Evolutionary conservation across 2,329 filamentous ascomycete species (phyloP).

Genomic region (Didymella sp.): DNA sequence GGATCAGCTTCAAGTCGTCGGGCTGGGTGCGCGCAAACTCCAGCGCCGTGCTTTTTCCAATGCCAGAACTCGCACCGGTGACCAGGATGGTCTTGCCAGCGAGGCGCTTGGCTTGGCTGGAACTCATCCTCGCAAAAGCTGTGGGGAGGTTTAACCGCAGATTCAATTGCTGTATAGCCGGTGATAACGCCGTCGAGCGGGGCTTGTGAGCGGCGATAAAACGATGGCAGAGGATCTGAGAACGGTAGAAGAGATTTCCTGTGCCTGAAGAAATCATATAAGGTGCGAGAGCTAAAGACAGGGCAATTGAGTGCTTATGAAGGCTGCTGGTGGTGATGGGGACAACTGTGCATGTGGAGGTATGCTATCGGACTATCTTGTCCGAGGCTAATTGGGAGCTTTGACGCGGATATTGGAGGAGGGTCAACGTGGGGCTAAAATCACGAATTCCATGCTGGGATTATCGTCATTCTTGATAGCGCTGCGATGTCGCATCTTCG

Average conservation of each 20-base stretch:
- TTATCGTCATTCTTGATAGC: slow-evolving; percentile 4
- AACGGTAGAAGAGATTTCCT: slow-evolving; percentile 11
- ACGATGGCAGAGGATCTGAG: slow-evolving; percentile 5
- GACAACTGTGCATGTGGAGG: slow-evolving; percentile 4
- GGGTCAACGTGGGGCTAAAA: background rate
- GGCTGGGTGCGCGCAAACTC: slow-evolving; percentile 91
- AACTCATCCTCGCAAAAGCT: slow-evolving; percentile 64
- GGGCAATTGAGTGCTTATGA: slow-evolving; percentile 11
- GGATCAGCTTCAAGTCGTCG: slow-evolving; percentile 78
- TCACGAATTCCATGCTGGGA: slow-evolving; percentile 13
- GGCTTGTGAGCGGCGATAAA: slow-evolving; percentile 1
- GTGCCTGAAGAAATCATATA: slow-evolving; percentile 17
- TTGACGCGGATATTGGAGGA: slow-evolving; percentile 3
- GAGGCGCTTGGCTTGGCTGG: slow-evolving; percentile 77
- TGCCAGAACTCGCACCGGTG: slow-evolving; percentile 92
- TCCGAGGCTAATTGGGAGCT: slow-evolving; percentile 16
- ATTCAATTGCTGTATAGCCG: slow-evolving; percentile 15
- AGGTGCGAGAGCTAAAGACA: slow-evolving; percentile 3
- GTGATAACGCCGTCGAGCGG: background rate
- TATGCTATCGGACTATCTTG: slow-evolving; percentile 3
- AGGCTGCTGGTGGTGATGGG: slow-evolving; percentile 7
- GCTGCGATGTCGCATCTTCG: slow-evolving; percentile 1
- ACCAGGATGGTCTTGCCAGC: slow-evolving; percentile 91
- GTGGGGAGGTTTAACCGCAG: slow-evolving; percentile 18
- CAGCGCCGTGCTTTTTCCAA: slow-evolving; percentile 81